Conservation (phyloP, 2,329 filamentous ascomycete species). For the Fusarium haematococcum region DNA sequence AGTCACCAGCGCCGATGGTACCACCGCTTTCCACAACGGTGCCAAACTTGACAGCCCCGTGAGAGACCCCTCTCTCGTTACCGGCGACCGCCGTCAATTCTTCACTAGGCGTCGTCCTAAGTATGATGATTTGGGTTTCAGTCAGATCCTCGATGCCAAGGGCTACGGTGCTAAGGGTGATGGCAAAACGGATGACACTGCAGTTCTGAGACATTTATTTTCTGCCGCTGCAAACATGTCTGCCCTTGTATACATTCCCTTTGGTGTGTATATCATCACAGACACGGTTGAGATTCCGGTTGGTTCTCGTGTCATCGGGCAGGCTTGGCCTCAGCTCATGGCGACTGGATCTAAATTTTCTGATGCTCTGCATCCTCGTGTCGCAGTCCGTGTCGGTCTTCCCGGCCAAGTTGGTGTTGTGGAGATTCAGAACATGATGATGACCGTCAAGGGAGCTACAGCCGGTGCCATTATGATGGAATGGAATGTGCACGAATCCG, state of each 20-base stretch:
- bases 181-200: conserved; percentile 73
- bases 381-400: conserved; percentile 68
- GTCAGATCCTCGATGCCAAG: conserved; percentile 17
- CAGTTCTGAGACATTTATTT: conserved; percentile 47
- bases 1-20: conserved; percentile 22
- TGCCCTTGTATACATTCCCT: conserved; percentile 58
- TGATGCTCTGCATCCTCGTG: conserved; percentile 63
- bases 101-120: conserved; percentile 20
- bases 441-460: conserved; percentile 69
- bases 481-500: conserved; percentile 67
- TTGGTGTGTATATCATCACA: conserved; percentile 57
- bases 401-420: conserved; percentile 67
- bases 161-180: conserved; percentile 71
- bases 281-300: conserved; percentile 60
- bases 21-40: conserved; percentile 18
- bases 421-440: conserved; percentile 73
- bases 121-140: conserved; percentile 7
- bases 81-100: background rate
- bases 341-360: conserved; percentile 62
- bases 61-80: background rate
- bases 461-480: conserved; percentile 72
- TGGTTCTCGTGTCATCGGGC: conserved; percentile 59
- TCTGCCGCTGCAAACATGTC: conserved; percentile 43
- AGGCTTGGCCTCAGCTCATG: conserved; percentile 60
- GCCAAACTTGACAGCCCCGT: background rate